These are phyloP conservation scores for Populus hybrid DNA, from an alignment of 441 rosid species.

Conservation along the genomic window DNA sequence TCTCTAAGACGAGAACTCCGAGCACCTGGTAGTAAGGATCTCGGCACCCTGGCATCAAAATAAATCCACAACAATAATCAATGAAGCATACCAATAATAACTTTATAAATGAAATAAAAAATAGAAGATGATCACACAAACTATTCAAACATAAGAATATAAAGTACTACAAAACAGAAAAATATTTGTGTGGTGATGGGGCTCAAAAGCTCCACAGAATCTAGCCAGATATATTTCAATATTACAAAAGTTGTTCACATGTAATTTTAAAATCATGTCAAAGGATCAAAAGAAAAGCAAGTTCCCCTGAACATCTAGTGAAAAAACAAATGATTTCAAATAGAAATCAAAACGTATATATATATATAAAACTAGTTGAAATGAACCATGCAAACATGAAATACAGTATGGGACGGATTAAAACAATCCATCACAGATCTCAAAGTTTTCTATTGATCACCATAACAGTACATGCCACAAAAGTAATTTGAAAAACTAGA, in stretches of 20 bases:
- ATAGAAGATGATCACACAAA: constrained; percentile 11
- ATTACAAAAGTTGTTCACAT: constrained; percentile 9
- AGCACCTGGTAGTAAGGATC: constrained; percentile 87
- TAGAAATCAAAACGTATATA: background rate
- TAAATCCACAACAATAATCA: constrained; percentile 19
- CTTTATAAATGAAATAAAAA: constrained; percentile 25
- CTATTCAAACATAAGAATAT: background rate
- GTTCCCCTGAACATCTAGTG: background rate
- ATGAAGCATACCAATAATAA: background rate
- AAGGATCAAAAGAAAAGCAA: background rate
- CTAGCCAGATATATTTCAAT: constrained; percentile 1
- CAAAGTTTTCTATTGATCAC: background rate
- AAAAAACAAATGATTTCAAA: background rate
- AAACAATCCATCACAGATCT: background rate
- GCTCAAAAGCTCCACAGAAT: background rate
- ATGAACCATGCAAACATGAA: background rate
- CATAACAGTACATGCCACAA: background rate
- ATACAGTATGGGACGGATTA: background rate
- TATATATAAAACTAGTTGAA: constrained; percentile 12
- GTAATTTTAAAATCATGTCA: no score
- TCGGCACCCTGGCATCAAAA: constrained; percentile 70
- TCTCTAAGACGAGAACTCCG: constrained; percentile 96
- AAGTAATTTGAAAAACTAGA: background rate
- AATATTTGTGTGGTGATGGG: constrained; percentile 18
- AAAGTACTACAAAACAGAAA: background rate